Base-by-base conservation (phyloP, 768 basidiomycete genomes). In the Vararia minispora region DNA sequence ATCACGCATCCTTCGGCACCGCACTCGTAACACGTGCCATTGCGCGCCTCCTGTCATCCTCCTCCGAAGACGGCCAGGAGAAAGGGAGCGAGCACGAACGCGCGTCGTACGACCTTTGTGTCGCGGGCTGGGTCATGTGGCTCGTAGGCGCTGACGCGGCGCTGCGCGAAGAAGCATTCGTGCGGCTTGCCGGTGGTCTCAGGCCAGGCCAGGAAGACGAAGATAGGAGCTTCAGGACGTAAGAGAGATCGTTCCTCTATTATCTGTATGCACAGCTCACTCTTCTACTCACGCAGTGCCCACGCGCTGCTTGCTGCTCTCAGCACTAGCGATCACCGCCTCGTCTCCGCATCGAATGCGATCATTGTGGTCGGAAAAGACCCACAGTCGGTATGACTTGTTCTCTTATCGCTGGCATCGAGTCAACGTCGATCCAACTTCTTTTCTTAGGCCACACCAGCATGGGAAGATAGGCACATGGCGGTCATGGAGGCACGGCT, bases 81-180 rank as follows among this genome's bases (percentile, higher is more conserved):
- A 21, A 6, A 28, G 7, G 39, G 46, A 35, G 42, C 47, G 33
- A 44, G 25, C 34, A 45, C 46, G 7, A 48, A 55, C 9, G 47
- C 22, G 71, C 54, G 6, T 64, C 74, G 1, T 76, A 76, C 50
- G 63, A 68, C 30, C 57, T 65, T 39, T 80, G 76, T 47, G 59
- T 86, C 8, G 76, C 79, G 9, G 70, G 73, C 37, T 89, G 86
- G 86, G 71, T 60, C 4, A 59, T 64, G 16, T 88, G 85, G 84
- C 61, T 64, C 22, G 53, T 71, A 18, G 57, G 58, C 7, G 50
- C 44, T 13, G 54, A 53, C 16, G 63, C 29, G 7, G 32, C 72
- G 40, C 40, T 76, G 22, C 62, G 60, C 41, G 72, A 63, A 39
- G 66, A 74, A 28, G 51, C 63, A 1, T 55, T 74, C 18, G 49